Evolutionary conservation across 352 stramenopile genomes (phyloP).

Genomic region (Hyphochytrium catenoides): DNA sequence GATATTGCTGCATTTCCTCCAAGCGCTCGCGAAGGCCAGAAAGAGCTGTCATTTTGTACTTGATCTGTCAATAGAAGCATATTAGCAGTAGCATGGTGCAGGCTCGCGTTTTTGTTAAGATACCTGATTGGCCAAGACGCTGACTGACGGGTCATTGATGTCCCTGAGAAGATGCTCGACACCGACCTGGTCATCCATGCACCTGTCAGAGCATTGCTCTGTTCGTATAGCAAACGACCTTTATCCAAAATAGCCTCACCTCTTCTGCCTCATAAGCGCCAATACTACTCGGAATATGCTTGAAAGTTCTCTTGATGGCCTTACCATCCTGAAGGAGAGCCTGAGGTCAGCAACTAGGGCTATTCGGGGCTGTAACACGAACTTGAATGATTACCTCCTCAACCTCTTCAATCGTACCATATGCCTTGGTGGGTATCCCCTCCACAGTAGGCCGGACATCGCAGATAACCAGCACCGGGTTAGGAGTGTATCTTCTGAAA

Average conservation of each 20-base stretch:
- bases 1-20: conserved; percentile 94
- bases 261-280: conserved; percentile 84
- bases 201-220: not conserved
- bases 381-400: conserved; percentile 26
- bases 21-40: conserved; percentile 74
- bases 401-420: conserved; percentile 90
- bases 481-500: conserved; percentile 74
- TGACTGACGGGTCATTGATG: conserved; percentile 98
- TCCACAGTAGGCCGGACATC: conserved; percentile 86
- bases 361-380: not conserved
- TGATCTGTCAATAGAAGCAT: conserved; percentile 27
- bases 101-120: not conserved
- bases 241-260: conserved; percentile 6
- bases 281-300: conserved; percentile 87
- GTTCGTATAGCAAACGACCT: not conserved
- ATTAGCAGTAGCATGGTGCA: not conserved
- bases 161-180: conserved; percentile 97
- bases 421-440: conserved; percentile 89
- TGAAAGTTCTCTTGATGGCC: conserved; percentile 90
- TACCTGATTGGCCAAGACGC: conserved; percentile 79
- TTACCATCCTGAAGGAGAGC: conserved; percentile 38
- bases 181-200: conserved; percentile 60
- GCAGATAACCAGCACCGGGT: conserved; percentile 96
- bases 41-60: conserved; percentile 92
- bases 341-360: conserved; percentile 1